Conservation (phyloP, 495 filamentous ascomycete species). For the Extremus antarcticus region DNA sequence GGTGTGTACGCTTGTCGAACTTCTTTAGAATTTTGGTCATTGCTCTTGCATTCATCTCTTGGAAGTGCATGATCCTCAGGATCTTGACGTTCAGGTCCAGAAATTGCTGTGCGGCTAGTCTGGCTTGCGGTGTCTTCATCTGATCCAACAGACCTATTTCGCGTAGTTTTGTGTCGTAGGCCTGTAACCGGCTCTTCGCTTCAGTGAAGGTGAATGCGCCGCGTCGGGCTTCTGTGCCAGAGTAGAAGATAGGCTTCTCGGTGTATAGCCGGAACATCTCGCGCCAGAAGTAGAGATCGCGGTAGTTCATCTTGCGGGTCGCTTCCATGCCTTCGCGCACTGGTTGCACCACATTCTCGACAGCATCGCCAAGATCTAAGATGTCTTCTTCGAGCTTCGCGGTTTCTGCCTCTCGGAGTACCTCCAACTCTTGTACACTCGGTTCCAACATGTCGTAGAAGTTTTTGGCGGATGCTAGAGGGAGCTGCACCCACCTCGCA, state of each 20-base stretch:
- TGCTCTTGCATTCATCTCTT: conserved; percentile 59
- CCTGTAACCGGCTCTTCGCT: conserved; percentile 31
- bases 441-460: conserved; percentile 57
- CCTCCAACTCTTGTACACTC: conserved; percentile 50
- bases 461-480: conserved; percentile 52
- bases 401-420: conserved; percentile 47
- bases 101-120: conserved; percentile 47
- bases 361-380: conserved; percentile 39
- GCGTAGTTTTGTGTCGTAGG: conserved; percentile 22
- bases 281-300: conserved; percentile 60
- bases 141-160: conserved; percentile 39
- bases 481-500: conserved; percentile 43
- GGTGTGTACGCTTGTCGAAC: conserved; percentile 66
- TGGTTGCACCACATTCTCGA: conserved; percentile 50
- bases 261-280: conserved; percentile 62
- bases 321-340: conserved; percentile 30
- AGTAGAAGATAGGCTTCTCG: conserved; percentile 63
- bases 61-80: conserved; percentile 56
- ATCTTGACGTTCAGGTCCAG: conserved; percentile 53
- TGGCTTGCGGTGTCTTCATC: conserved; percentile 50
- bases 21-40: conserved; percentile 72
- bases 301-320: conserved; percentile 11
- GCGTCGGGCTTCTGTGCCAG: conserved; percentile 48
- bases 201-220: conserved; percentile 46
- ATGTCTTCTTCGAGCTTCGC: conserved; percentile 44